These are phyloP conservation scores for Fallopia convolvulus DNA, from an alignment of 148 eudicot genomes.

Conservation along the genomic window DNA sequence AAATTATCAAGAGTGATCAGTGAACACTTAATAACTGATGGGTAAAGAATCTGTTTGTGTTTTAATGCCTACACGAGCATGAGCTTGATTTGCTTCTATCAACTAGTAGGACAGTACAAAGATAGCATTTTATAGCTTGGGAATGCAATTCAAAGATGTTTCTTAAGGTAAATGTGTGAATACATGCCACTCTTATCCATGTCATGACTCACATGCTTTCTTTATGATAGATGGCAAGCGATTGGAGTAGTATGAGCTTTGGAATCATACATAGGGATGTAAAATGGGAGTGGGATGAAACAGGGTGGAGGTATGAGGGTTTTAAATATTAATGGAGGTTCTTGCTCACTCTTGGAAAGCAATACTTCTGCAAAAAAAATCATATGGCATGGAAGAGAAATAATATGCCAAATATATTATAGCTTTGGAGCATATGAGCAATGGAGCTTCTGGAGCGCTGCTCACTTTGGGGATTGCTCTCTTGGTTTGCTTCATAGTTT, in stretches of 20 bases:
- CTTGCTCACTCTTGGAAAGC: slow-evolving; percentile 58
- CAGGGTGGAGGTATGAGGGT: slow-evolving; percentile 71
- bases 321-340: slow-evolving; percentile 51
- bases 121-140: neutral
- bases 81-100: neutral
- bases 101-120: neutral
- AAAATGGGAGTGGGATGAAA: slow-evolving; percentile 62
- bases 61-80: neutral
- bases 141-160: slow-evolving; percentile 18
- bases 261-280: slow-evolving; percentile 96
- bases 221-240: slow-evolving; percentile 95
- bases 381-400: slow-evolving; percentile 53
- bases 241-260: slow-evolving; percentile 97
- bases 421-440: slow-evolving; percentile 84
- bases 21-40: no score
- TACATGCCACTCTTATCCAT: slow-evolving; percentile 35
- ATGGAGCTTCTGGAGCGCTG: slow-evolving; percentile 89
- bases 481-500: slow-evolving; percentile 85
- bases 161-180: slow-evolving; percentile 42
- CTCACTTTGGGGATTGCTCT: slow-evolving; percentile 89
- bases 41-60: no score
- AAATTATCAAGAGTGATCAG: no score
- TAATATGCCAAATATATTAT: slow-evolving; percentile 53
- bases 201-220: slow-evolving; percentile 83
- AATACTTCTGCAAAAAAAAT: slow-evolving; percentile 52